Evolutionary conservation across 768 basidiomycete species (phyloP).

Genomic region (Coprinellus micaceus): DNA sequence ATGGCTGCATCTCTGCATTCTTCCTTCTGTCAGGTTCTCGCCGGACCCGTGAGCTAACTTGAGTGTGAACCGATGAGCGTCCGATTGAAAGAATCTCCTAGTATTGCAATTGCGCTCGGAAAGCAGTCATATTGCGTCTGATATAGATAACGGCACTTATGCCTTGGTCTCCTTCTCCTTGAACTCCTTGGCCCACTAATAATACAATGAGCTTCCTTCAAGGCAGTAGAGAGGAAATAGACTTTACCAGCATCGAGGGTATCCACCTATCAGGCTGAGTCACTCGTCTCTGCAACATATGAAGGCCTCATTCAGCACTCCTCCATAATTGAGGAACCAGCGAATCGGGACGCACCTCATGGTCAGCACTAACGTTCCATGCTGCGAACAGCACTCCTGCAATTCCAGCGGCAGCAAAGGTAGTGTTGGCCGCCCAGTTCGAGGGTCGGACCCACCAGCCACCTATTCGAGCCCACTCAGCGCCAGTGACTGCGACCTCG

Average conservation of each 20-base stretch:
- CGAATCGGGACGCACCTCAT: constrained; percentile 57
- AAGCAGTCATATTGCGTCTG: too few relatives aligned
- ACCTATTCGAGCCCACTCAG: constrained; percentile 46
- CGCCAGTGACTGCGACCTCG: neutral
- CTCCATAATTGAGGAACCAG: neutral
- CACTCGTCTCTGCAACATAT: constrained; percentile 45
- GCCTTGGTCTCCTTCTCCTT: constrained; percentile 13
- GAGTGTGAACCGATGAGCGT: neutral
- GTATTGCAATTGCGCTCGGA: too few relatives aligned
- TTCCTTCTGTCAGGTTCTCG: too few relatives aligned
- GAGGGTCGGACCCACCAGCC: constrained; percentile 94
- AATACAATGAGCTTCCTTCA: too few relatives aligned
- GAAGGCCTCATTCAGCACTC: constrained; percentile 1
- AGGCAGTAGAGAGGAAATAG: neutral
- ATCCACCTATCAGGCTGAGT: constrained; percentile 64
- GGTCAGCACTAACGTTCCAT: constrained; percentile 71
- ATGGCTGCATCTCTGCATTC: too few relatives aligned
- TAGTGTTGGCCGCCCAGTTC: constrained; percentile 88
- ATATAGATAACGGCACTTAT: neutral
- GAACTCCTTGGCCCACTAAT: constrained; percentile 36
- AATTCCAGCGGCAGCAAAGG: constrained; percentile 67
- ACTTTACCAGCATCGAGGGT: constrained; percentile 72
- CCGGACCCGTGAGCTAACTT: too few relatives aligned
- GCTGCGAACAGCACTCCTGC: constrained; percentile 57
- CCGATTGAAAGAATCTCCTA: too few relatives aligned